Conservation (phyloP, 2,329 filamentous ascomycete genomes). For the Colletotrichum sp. region DNA sequence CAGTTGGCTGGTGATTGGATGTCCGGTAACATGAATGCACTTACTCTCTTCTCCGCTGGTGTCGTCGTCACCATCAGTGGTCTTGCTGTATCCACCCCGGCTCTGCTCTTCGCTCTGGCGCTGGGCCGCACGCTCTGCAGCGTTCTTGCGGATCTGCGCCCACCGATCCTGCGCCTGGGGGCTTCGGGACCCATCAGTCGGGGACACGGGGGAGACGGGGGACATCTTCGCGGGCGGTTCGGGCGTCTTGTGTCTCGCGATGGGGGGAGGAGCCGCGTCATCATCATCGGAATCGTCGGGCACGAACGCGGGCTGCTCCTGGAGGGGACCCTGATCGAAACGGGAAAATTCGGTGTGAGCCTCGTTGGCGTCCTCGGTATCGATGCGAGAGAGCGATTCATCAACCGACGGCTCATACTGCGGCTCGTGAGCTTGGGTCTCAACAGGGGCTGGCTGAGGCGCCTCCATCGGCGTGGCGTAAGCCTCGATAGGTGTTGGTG, state of each 20-base stretch:
- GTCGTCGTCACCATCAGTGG: slow-evolving; percentile 76
- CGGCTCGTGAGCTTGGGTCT: slow-evolving; percentile 30
- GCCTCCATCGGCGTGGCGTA: slow-evolving; percentile 20
- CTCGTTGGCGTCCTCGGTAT: slow-evolving; percentile 62
- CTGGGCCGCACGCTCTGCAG: slow-evolving; percentile 77
- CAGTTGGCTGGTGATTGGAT: background rate
- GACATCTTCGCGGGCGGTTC: slow-evolving; percentile 28
- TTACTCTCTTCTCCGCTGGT: slow-evolving; percentile 95
- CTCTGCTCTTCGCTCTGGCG: slow-evolving; percentile 70
- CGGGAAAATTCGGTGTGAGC: slow-evolving; percentile 65
- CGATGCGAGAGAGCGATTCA: slow-evolving; percentile 62
- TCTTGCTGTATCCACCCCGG: slow-evolving; percentile 61
- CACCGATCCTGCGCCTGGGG: slow-evolving; percentile 75
- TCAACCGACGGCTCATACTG: slow-evolving; percentile 51
- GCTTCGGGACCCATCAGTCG: slow-evolving; percentile 28
- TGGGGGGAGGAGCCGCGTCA: slow-evolving; percentile 57
- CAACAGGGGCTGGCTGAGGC: slow-evolving; percentile 16
- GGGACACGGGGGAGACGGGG: slow-evolving; percentile 32
- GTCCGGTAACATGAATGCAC: slow-evolving; percentile 38
- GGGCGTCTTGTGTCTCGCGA: slow-evolving; percentile 46
- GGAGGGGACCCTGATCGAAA: slow-evolving; percentile 89
- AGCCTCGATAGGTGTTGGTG: slow-evolving; percentile 19
- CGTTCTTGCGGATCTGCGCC: slow-evolving; percentile 96
- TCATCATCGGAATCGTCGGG: slow-evolving; percentile 61
- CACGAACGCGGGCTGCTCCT: slow-evolving; percentile 84